Evolutionary conservation across 805 yeast species (phyloP).

Genomic region (Torulaspora franciscae): DNA sequence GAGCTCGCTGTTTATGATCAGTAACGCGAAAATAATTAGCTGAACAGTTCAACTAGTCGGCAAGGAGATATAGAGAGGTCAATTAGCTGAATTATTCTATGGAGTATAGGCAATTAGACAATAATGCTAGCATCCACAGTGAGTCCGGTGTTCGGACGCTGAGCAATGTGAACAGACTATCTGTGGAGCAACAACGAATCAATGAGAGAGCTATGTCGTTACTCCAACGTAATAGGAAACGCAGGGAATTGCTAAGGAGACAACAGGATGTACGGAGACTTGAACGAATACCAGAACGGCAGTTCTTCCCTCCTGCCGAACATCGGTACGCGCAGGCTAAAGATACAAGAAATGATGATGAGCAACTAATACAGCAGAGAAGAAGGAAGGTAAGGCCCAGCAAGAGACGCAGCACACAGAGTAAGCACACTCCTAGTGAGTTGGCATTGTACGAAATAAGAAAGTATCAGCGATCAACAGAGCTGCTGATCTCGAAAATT

Average conservation of each 20-base stretch:
- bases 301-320: background rate
- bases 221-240: conserved; percentile 31
- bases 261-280: conserved; percentile 17
- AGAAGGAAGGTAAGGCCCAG: conserved; percentile 35
- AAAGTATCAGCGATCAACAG: conserved; percentile 62
- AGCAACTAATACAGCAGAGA: conserved; percentile 12
- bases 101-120: conserved; percentile 9
- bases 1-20: background rate
- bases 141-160: conserved; percentile 19
- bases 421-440: conserved; percentile 56
- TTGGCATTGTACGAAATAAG: conserved; percentile 64
- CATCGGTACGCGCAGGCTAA: conserved; percentile 2
- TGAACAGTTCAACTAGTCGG: background rate
- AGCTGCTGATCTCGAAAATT: conserved; percentile 59
- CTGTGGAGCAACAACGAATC: conserved; percentile 24
- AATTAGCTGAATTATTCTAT: background rate
- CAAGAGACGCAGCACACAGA: conserved; percentile 29
- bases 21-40: conserved; percentile 12
- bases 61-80: background rate
- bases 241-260: conserved; percentile 22
- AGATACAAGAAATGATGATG: background rate
- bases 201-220: conserved; percentile 31
- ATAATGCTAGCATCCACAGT: conserved; percentile 15
- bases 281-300: conserved; percentile 12
- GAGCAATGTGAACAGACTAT: conserved; percentile 19